phyloP scores from a whole-genome alignment of 257 asterid genomes.

The Solanum chmielewskii region DNA sequence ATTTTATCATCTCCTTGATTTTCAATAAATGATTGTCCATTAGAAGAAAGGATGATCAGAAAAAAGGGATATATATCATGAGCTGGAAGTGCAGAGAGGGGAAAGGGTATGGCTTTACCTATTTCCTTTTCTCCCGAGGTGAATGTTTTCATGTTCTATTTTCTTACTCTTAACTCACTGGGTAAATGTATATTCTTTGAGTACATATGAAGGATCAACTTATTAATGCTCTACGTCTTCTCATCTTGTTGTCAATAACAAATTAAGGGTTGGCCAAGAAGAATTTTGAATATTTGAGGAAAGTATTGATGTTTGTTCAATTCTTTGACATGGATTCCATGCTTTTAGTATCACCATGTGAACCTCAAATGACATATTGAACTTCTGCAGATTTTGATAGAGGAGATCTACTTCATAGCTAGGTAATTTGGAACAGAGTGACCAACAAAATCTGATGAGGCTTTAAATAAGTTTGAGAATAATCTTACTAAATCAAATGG shows the following conservation, averaged over 20 bases:
- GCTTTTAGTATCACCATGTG: not conserved
- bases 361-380: not conserved
- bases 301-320: conserved; percentile 7
- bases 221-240: conserved; percentile 63
- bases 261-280: conserved; percentile 80
- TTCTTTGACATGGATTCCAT: not conserved
- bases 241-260: conserved; percentile 25
- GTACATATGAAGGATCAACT: conserved; percentile 83
- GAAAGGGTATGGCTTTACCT: not conserved
- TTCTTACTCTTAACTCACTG: not conserved
- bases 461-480: no score
- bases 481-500: no score
- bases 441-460: no score
- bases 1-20: not conserved
- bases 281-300: conserved; percentile 84
- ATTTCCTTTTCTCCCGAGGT: not conserved
- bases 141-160: not conserved
- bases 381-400: conserved; percentile 27
- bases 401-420: conserved; percentile 95
- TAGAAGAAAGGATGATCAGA: not conserved
- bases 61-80: not conserved
- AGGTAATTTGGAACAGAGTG: conserved; percentile 70
- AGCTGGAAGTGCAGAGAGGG: not conserved
- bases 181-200: conserved; percentile 63
- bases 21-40: not conserved